A percentile compares a stretch with the other conserved stretches of the same genome.
phyloP scores from a whole-genome alignment of 805 yeast species.

The Candida ortonii region DNA sequence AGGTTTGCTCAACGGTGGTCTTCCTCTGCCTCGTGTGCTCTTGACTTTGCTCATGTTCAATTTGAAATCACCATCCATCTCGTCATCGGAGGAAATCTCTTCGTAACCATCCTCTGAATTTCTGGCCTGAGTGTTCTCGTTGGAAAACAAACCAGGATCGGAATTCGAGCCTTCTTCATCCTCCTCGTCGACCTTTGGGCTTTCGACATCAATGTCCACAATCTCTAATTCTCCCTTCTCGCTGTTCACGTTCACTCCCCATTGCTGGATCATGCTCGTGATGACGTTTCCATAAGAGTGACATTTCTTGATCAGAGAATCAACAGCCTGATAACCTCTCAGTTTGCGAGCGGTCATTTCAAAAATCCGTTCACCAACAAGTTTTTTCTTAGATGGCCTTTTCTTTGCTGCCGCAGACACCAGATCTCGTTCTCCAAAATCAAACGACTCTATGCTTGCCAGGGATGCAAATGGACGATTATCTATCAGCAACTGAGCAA shows the following conservation, averaged over 20 bases:
- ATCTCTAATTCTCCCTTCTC: constrained; percentile 62
- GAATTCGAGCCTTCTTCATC: constrained; percentile 27
- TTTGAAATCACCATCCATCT: constrained; percentile 22
- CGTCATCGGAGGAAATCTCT: constrained; percentile 16
- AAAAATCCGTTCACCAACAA: constrained; percentile 71
- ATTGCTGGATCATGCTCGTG: constrained; percentile 65
- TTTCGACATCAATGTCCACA: constrained; percentile 44
- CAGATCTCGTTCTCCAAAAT: constrained; percentile 38
- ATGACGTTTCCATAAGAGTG: constrained; percentile 71
- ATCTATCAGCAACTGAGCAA: constrained; percentile 61
- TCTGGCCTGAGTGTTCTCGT: constrained; percentile 31
- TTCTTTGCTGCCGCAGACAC: constrained; percentile 21
- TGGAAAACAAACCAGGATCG: constrained; percentile 17
- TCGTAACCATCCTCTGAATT: constrained; percentile 15
- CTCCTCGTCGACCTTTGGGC: constrained; percentile 45
- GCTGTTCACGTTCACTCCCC: constrained; percentile 85
- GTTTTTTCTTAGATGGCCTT: constrained; percentile 41
- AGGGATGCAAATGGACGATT: constrained; percentile 69
- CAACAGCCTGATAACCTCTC: constrained; percentile 91
- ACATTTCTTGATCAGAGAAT: constrained; percentile 83
- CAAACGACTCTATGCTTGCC: constrained; percentile 55
- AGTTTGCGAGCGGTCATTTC: constrained; percentile 68
- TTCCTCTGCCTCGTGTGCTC: constrained; percentile 18
- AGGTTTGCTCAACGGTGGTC: constrained; percentile 5
- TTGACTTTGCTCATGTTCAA: constrained; percentile 5